A percentile compares a stretch with the other conserved stretches of the same genome.
phyloP scores from a whole-genome alignment of 352 stramenopile species.

The Lagenidium sp. region DNA sequence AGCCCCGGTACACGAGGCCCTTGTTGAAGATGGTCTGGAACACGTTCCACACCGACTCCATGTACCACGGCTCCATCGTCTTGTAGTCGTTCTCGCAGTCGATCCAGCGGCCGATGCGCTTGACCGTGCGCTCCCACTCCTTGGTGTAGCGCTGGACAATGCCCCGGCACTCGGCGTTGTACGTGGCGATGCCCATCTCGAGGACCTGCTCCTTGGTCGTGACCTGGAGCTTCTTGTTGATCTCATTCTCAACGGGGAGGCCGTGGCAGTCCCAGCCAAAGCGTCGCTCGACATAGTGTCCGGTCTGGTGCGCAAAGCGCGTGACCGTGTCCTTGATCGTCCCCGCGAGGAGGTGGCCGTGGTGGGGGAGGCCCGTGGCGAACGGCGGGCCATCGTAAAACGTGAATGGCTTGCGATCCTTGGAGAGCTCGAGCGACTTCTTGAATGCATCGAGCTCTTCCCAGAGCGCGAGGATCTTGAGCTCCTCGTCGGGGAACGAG shows the following conservation, averaged over 20 bases:
- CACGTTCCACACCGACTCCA: conserved; percentile 99
- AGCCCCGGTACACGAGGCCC: conserved; percentile 97
- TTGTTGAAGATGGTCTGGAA: conserved; percentile 99
- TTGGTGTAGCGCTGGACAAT: conserved; percentile 98
- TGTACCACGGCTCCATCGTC: conserved; percentile 99
- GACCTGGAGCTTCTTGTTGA: conserved; percentile 99
- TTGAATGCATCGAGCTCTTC: conserved; percentile 87
- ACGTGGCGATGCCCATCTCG: conserved; percentile 97
- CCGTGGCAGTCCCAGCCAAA: conserved; percentile 99
- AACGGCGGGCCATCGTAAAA: conserved; percentile 99
- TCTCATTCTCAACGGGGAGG: conserved; percentile 98
- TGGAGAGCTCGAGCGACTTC: conserved; percentile 88
- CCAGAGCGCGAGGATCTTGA: conserved; percentile 72
- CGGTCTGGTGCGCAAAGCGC: conserved; percentile 98
- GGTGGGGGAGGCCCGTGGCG: conserved; percentile 97
- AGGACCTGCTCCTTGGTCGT: conserved; percentile 96
- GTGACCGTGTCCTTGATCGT: conserved; percentile 99
- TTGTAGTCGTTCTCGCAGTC: conserved; percentile 99
- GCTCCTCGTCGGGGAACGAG: conserved; percentile 78
- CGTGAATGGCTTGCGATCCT: conserved; percentile 93
- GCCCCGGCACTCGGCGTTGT: conserved; percentile 97
- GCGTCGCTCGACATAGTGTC: conserved; percentile 94
- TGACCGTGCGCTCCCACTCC: conserved; percentile 98
- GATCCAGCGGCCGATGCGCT: conserved; percentile 98
- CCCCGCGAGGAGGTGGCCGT: conserved; percentile 97